phyloP scores from a whole-genome alignment of 768 basidiomycete genomes.

The Amanita fuliginea region DNA sequence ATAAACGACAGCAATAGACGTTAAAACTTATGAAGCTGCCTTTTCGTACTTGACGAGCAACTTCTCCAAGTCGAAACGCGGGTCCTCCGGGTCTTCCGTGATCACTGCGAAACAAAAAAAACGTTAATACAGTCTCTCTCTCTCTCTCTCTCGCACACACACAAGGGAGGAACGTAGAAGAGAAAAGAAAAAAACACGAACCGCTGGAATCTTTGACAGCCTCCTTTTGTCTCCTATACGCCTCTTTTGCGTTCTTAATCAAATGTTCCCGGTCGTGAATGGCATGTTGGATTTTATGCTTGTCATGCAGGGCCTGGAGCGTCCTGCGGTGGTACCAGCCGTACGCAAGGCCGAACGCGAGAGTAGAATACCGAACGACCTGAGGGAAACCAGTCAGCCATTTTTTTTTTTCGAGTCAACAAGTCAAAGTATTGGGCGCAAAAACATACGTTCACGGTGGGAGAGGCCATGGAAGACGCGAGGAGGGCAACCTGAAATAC shows the following conservation, averaged over 20 bases:
- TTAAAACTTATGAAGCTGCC: conserved; percentile 46
- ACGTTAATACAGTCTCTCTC: neutral
- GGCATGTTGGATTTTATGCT: conserved; percentile 64
- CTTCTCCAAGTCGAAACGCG: conserved; percentile 93
- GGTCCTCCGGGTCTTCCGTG: conserved; percentile 91
- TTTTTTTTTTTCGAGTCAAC: too few species aligned
- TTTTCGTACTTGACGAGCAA: conserved; percentile 68
- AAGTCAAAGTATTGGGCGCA: neutral
- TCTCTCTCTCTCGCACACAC: too few species aligned
- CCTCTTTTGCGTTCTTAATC: conserved; percentile 80
- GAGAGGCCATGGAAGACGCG: conserved; percentile 45
- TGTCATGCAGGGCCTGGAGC: conserved; percentile 72
- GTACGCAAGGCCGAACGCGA: conserved; percentile 79
- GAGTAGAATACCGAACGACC: conserved; percentile 93
- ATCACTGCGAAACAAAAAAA: conserved; percentile 43
- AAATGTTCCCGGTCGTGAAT: conserved; percentile 65
- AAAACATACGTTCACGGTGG: conserved; percentile 56
- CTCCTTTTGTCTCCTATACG: conserved; percentile 75
- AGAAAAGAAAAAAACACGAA: conserved; percentile 24
- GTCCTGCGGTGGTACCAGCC: conserved; percentile 89
- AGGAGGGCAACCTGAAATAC: neutral
- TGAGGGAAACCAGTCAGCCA: conserved; percentile 20
- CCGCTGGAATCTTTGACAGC: conserved; percentile 38
- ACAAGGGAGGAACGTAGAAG: neutral
- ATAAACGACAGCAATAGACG: too few species aligned